A percentile compares a stretch with the other conserved stretches of the same genome.
phyloP scores from a whole-genome alignment of 2,329 filamentous ascomycete species.

The Fusarium subglutinans region DNA sequence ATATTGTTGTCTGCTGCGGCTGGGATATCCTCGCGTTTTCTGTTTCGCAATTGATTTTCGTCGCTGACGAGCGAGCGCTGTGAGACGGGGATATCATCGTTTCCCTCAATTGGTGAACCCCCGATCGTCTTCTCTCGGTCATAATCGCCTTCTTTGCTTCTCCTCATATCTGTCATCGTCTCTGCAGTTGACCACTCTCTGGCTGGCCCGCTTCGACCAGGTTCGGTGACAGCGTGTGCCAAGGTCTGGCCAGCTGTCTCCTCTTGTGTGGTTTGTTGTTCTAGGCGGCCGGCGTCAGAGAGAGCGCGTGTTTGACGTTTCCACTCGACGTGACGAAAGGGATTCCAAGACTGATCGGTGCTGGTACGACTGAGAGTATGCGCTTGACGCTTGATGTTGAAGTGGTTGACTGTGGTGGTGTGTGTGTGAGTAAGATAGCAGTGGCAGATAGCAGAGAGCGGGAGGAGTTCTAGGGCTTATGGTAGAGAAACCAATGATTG shows the following conservation, averaged over 20 bases:
- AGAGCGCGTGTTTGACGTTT: conserved; percentile 37
- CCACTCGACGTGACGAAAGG: conserved; percentile 56
- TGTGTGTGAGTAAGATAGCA: background rate
- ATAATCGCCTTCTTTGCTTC: conserved; percentile 19
- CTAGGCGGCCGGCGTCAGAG: conserved; percentile 45
- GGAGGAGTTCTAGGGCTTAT: background rate
- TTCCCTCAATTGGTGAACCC: conserved; percentile 30
- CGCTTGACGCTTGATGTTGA: conserved; percentile 56
- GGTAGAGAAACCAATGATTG: background rate
- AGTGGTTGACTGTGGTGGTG: conserved; percentile 54
- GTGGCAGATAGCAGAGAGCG: background rate
- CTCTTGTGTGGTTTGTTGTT: conserved; percentile 44
- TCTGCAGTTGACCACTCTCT: conserved; percentile 41
- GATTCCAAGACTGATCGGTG: conserved; percentile 53
- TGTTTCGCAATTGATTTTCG: conserved; percentile 43
- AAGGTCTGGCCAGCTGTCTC: conserved; percentile 43
- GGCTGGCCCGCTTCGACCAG: conserved; percentile 36
- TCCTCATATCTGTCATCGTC: conserved; percentile 34
- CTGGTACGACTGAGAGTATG: conserved; percentile 53
- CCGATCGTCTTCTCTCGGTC: conserved; percentile 23
- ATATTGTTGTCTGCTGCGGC: conserved; percentile 8
- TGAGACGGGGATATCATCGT: conserved; percentile 29
- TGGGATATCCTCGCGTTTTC: conserved; percentile 41
- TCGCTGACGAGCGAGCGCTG: conserved; percentile 34
- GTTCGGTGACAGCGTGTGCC: conserved; percentile 49